phyloP scores from a whole-genome alignment of 129 eudicot genomes.

The Tagetes erecta region DNA sequence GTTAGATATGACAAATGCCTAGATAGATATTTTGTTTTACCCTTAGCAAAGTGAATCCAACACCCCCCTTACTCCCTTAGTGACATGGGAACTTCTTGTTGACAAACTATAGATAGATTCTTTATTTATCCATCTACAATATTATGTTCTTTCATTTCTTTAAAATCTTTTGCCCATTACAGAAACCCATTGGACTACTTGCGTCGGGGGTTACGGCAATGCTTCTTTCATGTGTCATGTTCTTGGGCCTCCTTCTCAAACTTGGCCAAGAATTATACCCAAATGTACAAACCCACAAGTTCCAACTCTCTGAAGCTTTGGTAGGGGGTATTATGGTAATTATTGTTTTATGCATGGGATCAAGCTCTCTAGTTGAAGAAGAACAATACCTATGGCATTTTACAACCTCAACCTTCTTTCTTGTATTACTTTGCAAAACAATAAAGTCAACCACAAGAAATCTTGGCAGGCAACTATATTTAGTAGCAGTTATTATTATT shows the following conservation, averaged over 20 bases:
- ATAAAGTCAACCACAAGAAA: constrained; percentile 36
- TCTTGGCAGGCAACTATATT: constrained; percentile 28
- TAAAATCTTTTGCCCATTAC: constrained; percentile 32
- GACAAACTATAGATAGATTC: constrained; percentile 20
- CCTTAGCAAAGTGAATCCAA: not conserved
- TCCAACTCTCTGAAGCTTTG: constrained; percentile 57
- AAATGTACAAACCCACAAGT: constrained; percentile 29
- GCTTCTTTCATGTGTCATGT: constrained; percentile 62
- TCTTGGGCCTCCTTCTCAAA: constrained; percentile 56
- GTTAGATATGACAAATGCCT: not conserved
- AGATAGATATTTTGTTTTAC: not conserved
- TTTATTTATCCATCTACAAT: not conserved
- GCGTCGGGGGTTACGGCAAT: constrained; percentile 65
- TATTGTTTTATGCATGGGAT: constrained; percentile 77
- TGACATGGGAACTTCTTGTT: constrained; percentile 17
- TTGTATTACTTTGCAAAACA: constrained; percentile 54
- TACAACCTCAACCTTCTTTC: constrained; percentile 62
- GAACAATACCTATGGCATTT: constrained; percentile 96
- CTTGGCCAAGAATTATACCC: constrained; percentile 41
- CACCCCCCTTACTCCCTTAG: not conserved
- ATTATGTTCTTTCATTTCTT: not conserved
- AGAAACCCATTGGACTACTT: constrained; percentile 78
- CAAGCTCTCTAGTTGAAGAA: constrained; percentile 94
- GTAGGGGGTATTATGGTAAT: constrained; percentile 35
- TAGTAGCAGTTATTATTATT: constrained; percentile 39